phyloP scores from a whole-genome alignment of 1,284 basidiomycete species.

The Athelia sp. region DNA sequence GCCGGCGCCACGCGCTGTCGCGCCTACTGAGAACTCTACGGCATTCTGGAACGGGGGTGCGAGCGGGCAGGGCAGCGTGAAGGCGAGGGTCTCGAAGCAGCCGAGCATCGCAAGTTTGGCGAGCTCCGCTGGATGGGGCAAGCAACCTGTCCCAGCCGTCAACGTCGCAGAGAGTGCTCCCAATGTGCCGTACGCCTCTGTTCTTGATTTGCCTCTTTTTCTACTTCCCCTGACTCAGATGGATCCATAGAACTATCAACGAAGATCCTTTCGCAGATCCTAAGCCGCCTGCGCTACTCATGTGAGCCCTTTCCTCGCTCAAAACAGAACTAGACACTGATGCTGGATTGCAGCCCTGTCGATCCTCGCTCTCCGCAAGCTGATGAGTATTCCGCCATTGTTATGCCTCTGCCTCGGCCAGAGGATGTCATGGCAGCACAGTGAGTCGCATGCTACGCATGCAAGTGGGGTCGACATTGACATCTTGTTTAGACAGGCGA shows the following conservation, averaged over 20 bases:
- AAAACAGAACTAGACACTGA: not conserved
- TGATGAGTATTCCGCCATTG: constrained; percentile 18
- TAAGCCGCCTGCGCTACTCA: too few relatives aligned
- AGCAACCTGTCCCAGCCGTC: not conserved
- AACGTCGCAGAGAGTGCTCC: not conserved
- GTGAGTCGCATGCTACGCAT: constrained; percentile 16
- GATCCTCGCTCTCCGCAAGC: constrained; percentile 31
- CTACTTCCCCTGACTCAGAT: constrained; percentile 2
- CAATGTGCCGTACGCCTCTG: not conserved
- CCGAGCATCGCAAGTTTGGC: constrained; percentile 11
- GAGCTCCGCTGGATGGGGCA: constrained; percentile 1
- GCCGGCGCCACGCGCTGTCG: constrained; percentile 15
- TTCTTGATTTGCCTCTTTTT: constrained; percentile 12
- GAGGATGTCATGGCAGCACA: constrained; percentile 28
- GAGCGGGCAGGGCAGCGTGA: not conserved
- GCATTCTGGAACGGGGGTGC: not conserved
- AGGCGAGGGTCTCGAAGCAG: constrained; percentile 6
- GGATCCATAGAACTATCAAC: constrained; percentile 8
- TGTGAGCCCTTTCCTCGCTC: constrained; percentile 1
- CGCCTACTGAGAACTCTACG: constrained; percentile 12
- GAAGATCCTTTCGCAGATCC: constrained; percentile 39
- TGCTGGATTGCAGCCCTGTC: constrained; percentile 12
- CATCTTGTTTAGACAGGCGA: too few relatives aligned
- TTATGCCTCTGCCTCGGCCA: constrained; percentile 31
- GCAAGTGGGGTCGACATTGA: too few relatives aligned